Base-by-base conservation (phyloP, 2,329 filamentous ascomycete genomes). In the Sporothrix curviconia region DNA sequence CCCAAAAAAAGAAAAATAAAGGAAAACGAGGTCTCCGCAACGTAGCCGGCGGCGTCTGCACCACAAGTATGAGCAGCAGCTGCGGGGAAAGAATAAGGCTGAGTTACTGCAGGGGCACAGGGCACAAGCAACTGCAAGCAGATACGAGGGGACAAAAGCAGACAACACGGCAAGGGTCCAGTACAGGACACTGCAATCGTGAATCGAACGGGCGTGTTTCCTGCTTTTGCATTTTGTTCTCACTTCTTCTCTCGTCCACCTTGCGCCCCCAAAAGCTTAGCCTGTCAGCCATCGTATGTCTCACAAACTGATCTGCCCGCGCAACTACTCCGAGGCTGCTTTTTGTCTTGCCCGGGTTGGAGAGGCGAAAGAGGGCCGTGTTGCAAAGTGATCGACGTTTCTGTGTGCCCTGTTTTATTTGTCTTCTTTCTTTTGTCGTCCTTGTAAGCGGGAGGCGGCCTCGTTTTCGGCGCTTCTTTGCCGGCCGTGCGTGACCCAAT, bases 51-150 rank as follows among this genome's bases (percentile, higher is more conserved):
- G n/a, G n/a, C n/a, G n/a, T n/a, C n/a, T n/a, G n/a, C n/a, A n/a
- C n/a, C n/a, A n/a, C n/a, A n/a, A n/a, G n/a, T n/a, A n/a, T n/a
- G n/a, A n/a, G n/a, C n/a, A n/a, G n/a, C n/a, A n/a, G n/a, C n/a
- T n/a, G n/a, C n/a, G n/a, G n/a, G n/a, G n/a, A n/a, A n/a, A 30
- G 7, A 46, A 25, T 40, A 51, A 51, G 49, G 49, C 34, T 51
- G 49, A 39, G 49, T 34, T 51, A 15, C 22, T 51, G 49, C 49
- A 51, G 49, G 32, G 47, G 47, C 24, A 40, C 47, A 25, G 24
- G 19, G 4, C 15, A 24, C 17, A 19, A 32, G 19, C 30, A 50
- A 24, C 24, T n/a, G 15, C 32, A 15, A 37, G 47, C 19, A 50
- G 32, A 37, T 37, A 50, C 47, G 47, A 37, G 47, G 14, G 32